Evolutionary conservation across 768 basidiomycete genomes (phyloP).

Genomic region (Tephrocybe rancida): DNA sequence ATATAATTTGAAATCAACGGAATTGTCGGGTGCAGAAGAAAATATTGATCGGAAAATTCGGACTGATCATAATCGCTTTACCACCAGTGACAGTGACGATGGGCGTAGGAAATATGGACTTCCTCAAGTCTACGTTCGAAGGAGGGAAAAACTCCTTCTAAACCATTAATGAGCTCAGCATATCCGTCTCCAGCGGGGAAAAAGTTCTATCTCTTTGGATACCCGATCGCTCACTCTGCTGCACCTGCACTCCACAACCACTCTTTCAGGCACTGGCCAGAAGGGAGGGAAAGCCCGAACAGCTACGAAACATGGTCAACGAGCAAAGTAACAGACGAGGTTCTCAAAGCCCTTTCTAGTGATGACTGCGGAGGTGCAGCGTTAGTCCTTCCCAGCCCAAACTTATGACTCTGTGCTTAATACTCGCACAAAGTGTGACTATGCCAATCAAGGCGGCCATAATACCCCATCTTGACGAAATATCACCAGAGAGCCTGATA

Average conservation of each 20-base stretch:
- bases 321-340: constrained; percentile 30
- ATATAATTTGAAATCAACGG: too few species aligned
- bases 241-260: constrained; percentile 33
- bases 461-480: constrained; percentile 32
- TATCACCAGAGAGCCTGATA: constrained; percentile 30
- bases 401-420: neutral
- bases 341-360: constrained; percentile 23
- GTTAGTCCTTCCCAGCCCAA: constrained; percentile 20
- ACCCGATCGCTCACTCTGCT: constrained; percentile 36
- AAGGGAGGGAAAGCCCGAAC: constrained; percentile 13
- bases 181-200: constrained; percentile 7
- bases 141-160: too few species aligned
- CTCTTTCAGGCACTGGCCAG: constrained; percentile 26
- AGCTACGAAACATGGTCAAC: constrained; percentile 33
- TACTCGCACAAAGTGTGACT: constrained; percentile 27
- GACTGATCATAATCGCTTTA: too few species aligned
- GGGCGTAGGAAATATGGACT: too few species aligned
- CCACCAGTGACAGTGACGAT: too few species aligned
- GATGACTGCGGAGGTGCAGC: constrained; percentile 34
- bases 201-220: constrained; percentile 33
- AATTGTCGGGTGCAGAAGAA: too few species aligned
- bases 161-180: neutral
- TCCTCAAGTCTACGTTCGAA: too few species aligned
- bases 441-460: constrained; percentile 38
- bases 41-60: too few species aligned